Evolutionary conservation across 176 grass and related monocot genomes (phyloP), one percentile per base, ranked within the genome.

Genomic region (Oryza brachyantha): DNA sequence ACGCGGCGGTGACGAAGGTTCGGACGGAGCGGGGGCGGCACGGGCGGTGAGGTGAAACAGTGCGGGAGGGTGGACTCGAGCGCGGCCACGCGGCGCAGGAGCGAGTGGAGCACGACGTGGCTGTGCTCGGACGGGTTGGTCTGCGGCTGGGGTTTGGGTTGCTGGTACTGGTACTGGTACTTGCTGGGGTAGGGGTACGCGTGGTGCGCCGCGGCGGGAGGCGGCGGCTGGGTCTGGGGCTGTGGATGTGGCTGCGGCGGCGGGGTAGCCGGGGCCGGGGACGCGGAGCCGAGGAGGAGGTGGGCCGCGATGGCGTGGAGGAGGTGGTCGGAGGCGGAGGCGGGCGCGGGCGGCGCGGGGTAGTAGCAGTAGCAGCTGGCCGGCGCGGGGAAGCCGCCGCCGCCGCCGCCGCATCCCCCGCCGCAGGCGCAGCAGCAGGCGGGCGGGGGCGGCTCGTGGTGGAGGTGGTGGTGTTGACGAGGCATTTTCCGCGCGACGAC

Each of bases 1-100:
- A 32, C 66, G 57, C 77, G 71, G 34, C 68, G 88, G 57, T 64
- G 59, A 38, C 41, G 79, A 39, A 21, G 37, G 43, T 3, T 61
- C 11, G 61, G 66, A 28, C 31, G 63, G 26, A 13, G 74, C 0
- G 25, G 65, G 0, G 28, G 58, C 19, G 58, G 12, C 0, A 34
- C 72, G 1, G 69, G 55, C 31, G 74, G 57, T 36, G 83, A 17
- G 12, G 70, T 60, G 61, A 81, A 73, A 67, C 28, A 29, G 25
- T 68, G 61, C 14, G 87, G 87, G 1, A 89, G 63, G 10, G 86
- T 86, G 25, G 83, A 89, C 70, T 95, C 96, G 54, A 99, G 90
- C 19, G 74, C 81, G 14, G 92, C 81, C 8, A 91, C 88, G 50
- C 92, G 90, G 78, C 77, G 86, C 27, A 93, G 82, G 46, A 99